Base-by-base conservation (phyloP, 768 basidiomycete genomes). In the Paxillus involutus region DNA sequence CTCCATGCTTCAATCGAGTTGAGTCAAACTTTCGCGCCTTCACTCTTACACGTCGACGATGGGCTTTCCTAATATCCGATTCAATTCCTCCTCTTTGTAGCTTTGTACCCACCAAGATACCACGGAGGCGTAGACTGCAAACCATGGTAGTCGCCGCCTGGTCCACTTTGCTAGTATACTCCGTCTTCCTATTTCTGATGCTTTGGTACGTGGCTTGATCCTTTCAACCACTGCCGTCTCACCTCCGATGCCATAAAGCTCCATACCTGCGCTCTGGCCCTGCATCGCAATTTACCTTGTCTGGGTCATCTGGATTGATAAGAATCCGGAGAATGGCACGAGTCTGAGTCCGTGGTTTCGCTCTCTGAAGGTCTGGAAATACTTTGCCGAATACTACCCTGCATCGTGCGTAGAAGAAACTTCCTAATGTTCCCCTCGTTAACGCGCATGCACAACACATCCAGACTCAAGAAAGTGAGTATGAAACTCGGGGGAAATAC, bases 311-410 rank as follows among this genome's bases (percentile, higher is more conserved):
- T 86, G 77, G 69, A 76, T 92, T 53, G 97, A 98, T 70, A 74
- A 76, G 14, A 86, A 86, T 45, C 91, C 93, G 0, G 86, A 89
- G 56, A 65, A 77, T 45, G 80, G 97, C 51, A 82, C 91, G 53
- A 68, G 93, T 33, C 77, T 85, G 30, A 88, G 81, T 58, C 76
- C 76, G 21, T 94, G 89, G 91, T 82, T 91, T 56, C 80, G 94
- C 29, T 79, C 80, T 8, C 63, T 77, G 57, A 72, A 76, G 42
- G 80, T 91, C 59, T 98, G 94, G 93, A 82, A 75, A 64, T 93
- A 94, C 65, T 98, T 96, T 75, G 91, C 94, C 19, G 89, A 91
- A 56, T 90, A 93, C 70, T 94, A 94, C 63, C 92, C 92, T 62
- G 87, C 88, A 45, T 88, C 88, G 91, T 93, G 73, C 71, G 91